phyloP scores from a whole-genome alignment of 345 rosid genomes.

The Eutrema japonicum region DNA sequence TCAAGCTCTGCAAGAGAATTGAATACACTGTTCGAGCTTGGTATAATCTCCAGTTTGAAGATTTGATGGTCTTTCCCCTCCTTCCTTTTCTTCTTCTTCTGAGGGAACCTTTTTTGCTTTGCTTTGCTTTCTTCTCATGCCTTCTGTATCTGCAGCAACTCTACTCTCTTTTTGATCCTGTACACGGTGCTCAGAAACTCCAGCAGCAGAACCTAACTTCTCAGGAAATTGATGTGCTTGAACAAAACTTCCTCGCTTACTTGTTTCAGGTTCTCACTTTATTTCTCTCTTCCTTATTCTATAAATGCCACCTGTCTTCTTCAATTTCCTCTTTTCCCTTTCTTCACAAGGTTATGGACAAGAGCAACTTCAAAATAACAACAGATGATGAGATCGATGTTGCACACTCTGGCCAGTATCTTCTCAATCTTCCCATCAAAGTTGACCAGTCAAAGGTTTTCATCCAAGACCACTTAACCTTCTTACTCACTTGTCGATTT shows the following conservation, averaged over 20 bases:
- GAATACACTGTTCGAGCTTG: conserved; percentile 97
- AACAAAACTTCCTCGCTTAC: conserved; percentile 83
- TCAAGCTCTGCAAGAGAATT: conserved; percentile 88
- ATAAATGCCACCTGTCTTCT: neutral
- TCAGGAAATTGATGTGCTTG: conserved; percentile 73
- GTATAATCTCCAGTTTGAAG: conserved; percentile 94
- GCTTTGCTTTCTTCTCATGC: neutral
- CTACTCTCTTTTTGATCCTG: conserved; percentile 91
- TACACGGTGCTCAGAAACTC: conserved; percentile 71
- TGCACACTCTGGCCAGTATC: conserved; percentile 91
- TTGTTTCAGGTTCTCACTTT: conserved; percentile 71
- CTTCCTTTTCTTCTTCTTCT: neutral
- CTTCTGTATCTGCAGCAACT: conserved; percentile 66
- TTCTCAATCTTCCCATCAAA: conserved; percentile 82
- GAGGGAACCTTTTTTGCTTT: neutral
- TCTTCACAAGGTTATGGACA: conserved; percentile 72
- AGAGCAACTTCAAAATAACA: conserved; percentile 88
- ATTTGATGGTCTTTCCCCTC: conserved; percentile 67
- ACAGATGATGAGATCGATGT: conserved; percentile 84
- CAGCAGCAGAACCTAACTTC: conserved; percentile 73
- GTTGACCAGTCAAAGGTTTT: conserved; percentile 92
- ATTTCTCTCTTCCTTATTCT: neutral
- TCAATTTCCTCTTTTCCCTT: neutral
- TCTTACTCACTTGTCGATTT: neutral
- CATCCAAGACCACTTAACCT: neutral